Percentiles rank a stretch among this genome's conserved stretches.
These are phyloP conservation scores for Exserohilum rostratum DNA, from an alignment of 2,329 filamentous ascomycete species.

Conservation along the genomic window DNA sequence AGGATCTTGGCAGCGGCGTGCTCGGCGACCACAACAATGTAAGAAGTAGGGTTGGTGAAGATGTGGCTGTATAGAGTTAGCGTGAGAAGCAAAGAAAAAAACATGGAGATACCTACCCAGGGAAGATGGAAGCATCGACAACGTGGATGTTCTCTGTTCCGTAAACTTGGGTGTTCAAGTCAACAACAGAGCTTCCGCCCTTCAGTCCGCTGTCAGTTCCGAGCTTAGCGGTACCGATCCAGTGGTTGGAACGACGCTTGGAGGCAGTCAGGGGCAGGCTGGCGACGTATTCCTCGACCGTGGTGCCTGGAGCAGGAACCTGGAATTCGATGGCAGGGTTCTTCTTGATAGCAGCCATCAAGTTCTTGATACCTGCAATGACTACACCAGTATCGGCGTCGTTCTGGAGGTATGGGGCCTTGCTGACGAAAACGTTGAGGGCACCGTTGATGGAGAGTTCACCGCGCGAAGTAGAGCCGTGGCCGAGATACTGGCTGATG, in stretches of 20 bases:
- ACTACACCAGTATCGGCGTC: conserved; percentile 67
- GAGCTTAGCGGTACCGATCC: conserved; percentile 63
- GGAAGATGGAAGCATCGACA: conserved; percentile 56
- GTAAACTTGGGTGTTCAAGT: conserved; percentile 58
- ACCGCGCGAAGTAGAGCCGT: conserved; percentile 67
- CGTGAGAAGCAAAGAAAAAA: background rate
- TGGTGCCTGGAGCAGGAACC: conserved; percentile 57
- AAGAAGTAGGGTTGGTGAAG: conserved; percentile 47
- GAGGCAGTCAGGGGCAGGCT: conserved; percentile 49
- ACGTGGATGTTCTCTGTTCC: conserved; percentile 55
- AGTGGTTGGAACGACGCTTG: conserved; percentile 53
- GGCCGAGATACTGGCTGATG: conserved; percentile 65
- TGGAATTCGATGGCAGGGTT: conserved; percentile 63
- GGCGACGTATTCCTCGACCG: conserved; percentile 63
- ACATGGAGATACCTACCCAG: conserved; percentile 37
- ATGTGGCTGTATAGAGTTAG: conserved; percentile 36
- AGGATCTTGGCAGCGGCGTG: conserved; percentile 49
- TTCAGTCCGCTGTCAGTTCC: conserved; percentile 53
- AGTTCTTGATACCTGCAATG: conserved; percentile 66
- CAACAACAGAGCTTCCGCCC: conserved; percentile 55
- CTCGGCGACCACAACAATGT: conserved; percentile 46
- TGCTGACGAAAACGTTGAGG: conserved; percentile 64
- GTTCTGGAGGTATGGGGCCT: conserved; percentile 64
- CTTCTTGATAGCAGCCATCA: conserved; percentile 61
- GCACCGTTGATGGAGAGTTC: conserved; percentile 64